Conservation (phyloP, 306 rosid species). For the Acacia acuminata region DNA sequence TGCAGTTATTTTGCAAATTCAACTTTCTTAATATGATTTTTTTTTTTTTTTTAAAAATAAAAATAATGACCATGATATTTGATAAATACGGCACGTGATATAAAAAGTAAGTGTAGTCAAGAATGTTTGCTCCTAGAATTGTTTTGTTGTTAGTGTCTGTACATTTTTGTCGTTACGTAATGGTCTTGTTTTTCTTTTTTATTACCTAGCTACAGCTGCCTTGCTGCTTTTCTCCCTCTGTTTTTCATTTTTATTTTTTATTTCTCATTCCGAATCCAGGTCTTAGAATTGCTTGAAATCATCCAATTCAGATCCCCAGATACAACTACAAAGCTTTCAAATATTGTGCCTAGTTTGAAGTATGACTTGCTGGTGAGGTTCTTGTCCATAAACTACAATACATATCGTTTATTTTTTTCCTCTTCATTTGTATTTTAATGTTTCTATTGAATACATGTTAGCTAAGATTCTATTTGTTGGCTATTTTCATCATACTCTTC, state of each 20-base stretch:
- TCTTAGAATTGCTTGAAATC: constrained; percentile 89
- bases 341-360: constrained; percentile 65
- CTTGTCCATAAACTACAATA: constrained; percentile 21
- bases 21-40: too few species aligned
- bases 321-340: constrained; percentile 56
- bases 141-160: not conserved
- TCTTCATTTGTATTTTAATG: not conserved
- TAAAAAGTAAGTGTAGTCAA: too few species aligned
- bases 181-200: not conserved
- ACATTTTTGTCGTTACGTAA: not conserved
- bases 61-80: too few species aligned
- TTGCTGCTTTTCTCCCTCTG: not conserved
- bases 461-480: constrained; percentile 18
- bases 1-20: too few species aligned
- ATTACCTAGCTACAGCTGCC: not conserved
- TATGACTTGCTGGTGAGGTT: constrained; percentile 70
- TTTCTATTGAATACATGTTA: not conserved
- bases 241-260: not conserved
- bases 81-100: too few species aligned
- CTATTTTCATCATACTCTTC: constrained; percentile 17
- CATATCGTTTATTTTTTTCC: not conserved
- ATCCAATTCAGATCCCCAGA: constrained; percentile 92
- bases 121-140: not conserved
- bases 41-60: too few species aligned
- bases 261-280: constrained; percentile 49